Evolutionary conservation across 75 land plant species (phyloP), one percentile per base, ranked within the genome.

Genomic region (Cupressus sempervirens): DNA sequence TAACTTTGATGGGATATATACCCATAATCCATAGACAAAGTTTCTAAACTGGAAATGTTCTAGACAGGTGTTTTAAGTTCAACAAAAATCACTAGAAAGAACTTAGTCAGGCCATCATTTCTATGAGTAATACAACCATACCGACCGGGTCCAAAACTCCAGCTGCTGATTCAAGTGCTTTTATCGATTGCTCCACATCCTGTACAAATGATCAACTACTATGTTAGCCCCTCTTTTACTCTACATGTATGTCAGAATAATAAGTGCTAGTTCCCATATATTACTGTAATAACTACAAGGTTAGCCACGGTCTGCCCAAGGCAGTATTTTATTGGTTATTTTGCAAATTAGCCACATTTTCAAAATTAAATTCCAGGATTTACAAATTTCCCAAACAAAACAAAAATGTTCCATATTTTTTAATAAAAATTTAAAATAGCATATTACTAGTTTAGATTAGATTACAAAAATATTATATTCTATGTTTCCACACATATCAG

Each of bases 141-240:
- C 79, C 20, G 38, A 83, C 99, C 11, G 99, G 99, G 72, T 93
- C 95, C 34, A 87, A 40, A 16, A 96, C 88, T 54, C 99, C 99
- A 83, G 84, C 85, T 26, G 80, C 36, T 12, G 85, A 88, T 89
- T 97, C 99, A 23, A 97, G 88, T 52, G 84, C 88, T 75, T 56
- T 68, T 70, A 97, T 94, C 32, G 98, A 96, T 29, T 86, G 82
- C 81, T 94, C 95, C 12, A 97, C 93, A 50, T 92, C 95, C 98
- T 97, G 90, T 79, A 43, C 2, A 79, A 79, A 45, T 45, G 29
- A 79, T 79, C 23, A n/a, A 43, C 46, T 3, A n/a, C 14, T 45
- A 41, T 45, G 45, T 43, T 45, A 79, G 81, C 81, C 45, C 52
- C 46, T 76, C 26, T 43, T 43, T 79, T 11, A 5, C 12, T 29